Percentiles rank a stretch among this genome's conserved stretches.
Conservation (phyloP, 2,329 filamentous ascomycete genomes). For the Bretziella fagacearum region DNA sequence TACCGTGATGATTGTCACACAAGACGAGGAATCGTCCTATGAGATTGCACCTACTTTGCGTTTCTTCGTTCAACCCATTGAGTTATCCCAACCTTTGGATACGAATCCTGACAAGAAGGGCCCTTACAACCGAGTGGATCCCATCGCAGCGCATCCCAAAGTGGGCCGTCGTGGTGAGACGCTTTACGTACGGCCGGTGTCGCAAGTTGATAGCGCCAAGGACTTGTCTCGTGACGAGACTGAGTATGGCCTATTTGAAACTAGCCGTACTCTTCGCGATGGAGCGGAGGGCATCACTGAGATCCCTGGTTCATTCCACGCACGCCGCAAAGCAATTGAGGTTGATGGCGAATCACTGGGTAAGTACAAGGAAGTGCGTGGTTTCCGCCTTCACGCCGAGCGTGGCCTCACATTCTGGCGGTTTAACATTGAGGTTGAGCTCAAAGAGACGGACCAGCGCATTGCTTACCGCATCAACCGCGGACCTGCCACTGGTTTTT, state of each 20-base stretch:
- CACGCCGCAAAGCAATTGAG: constrained; percentile 33
- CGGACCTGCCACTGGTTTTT: constrained; percentile 77
- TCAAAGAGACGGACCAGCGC: constrained; percentile 59
- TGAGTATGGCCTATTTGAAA: constrained; percentile 69
- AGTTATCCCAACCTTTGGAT: constrained; percentile 48
- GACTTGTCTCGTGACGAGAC: constrained; percentile 69
- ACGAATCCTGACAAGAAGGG: constrained; percentile 29
- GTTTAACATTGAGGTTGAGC: constrained; percentile 87
- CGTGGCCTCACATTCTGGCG: constrained; percentile 89
- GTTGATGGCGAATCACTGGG: constrained; percentile 66
- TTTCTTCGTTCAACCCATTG: constrained; percentile 73
- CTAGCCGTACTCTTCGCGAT: constrained; percentile 37
- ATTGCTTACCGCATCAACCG: constrained; percentile 93
- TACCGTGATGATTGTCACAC: constrained; percentile 87
- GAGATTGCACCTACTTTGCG: constrained; percentile 60
- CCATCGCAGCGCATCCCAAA: constrained; percentile 74
- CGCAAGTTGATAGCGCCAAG: constrained; percentile 59
- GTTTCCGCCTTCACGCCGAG: constrained; percentile 67
- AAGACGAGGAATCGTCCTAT: constrained; percentile 69
- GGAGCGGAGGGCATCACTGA: constrained; percentile 29
- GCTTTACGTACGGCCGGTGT: constrained; percentile 76
- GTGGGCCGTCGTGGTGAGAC: constrained; percentile 70
- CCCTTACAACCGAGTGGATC: constrained; percentile 70
- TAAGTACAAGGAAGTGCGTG: constrained; percentile 69
- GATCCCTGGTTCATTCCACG: constrained; percentile 35